Conservation (phyloP, 164 flowering plant genomes). For the Amborella trichopoda region DNA sequence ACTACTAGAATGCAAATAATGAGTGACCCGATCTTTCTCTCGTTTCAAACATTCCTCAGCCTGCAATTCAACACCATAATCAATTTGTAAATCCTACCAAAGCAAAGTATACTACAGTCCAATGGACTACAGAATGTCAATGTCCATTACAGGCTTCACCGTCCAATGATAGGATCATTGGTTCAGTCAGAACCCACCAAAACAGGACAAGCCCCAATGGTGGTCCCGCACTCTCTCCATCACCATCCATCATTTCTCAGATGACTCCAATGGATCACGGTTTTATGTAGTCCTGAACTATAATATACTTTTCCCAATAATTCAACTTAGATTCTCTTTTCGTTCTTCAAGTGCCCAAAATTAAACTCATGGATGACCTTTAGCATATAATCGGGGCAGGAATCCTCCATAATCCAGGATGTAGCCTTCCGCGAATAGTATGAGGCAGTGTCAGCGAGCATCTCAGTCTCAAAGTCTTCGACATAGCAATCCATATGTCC, state of each 20-base stretch:
- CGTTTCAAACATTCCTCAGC: slow-evolving; percentile 73
- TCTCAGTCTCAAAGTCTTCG: slow-evolving; percentile 50
- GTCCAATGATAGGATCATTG: too few relatives aligned
- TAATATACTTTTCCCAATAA: too few relatives aligned
- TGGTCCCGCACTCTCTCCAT: too few relatives aligned
- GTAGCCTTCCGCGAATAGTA: slow-evolving; percentile 79
- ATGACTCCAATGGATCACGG: too few relatives aligned
- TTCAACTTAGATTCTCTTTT: too few relatives aligned
- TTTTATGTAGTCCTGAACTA: too few relatives aligned
- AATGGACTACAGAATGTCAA: too few relatives aligned
- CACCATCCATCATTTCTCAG: too few relatives aligned
- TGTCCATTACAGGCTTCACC: too few relatives aligned
- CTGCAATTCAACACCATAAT: slow-evolving; percentile 19
- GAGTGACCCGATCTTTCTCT: slow-evolving; percentile 78
- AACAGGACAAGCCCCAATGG: too few relatives aligned
- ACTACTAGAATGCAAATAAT: slow-evolving; percentile 72
- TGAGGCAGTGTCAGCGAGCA: slow-evolving; percentile 62
- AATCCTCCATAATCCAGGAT: slow-evolving; percentile 72
- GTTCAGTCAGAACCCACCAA: too few relatives aligned
- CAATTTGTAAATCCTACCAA: background rate
- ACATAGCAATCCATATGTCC: slow-evolving; percentile 56
- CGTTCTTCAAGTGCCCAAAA: too few relatives aligned
- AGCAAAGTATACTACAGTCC: background rate
- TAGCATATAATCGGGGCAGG: slow-evolving; percentile 79
- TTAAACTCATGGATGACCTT: slow-evolving; percentile 28